These are phyloP conservation scores for Geranium rotundifolium DNA, from an alignment of 345 rosid genomes.

Conservation along the genomic window DNA sequence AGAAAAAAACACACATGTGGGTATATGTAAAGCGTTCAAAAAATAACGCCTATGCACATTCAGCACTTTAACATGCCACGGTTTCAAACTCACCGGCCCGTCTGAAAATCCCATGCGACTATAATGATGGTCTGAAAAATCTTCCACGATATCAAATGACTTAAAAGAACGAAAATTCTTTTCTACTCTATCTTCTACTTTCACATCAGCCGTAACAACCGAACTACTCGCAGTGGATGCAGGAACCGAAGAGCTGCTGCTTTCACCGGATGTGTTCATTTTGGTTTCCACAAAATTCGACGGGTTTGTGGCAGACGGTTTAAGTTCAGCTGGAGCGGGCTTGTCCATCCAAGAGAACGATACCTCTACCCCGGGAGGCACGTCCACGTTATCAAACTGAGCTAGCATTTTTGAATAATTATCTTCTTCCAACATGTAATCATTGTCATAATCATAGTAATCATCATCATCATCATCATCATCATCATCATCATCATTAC, in stretches of 20 bases:
- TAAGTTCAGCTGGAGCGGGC: constrained; percentile 7
- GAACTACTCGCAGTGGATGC: too few species aligned
- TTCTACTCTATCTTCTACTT: constrained; percentile 13
- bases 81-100: constrained; percentile 13
- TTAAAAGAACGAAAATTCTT: constrained; percentile 19
- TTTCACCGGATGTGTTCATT: constrained; percentile 11
- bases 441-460: constrained; percentile 20
- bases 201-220: constrained; percentile 18
- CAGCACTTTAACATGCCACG: constrained; percentile 5
- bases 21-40: too few species aligned
- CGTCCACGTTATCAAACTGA: constrained; percentile 41
- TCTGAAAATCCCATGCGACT: constrained; percentile 9
- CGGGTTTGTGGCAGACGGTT: constrained; percentile 7
- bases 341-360: constrained; percentile 35
- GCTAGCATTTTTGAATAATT: constrained; percentile 29
- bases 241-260: constrained; percentile 13
- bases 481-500: constrained; percentile 10
- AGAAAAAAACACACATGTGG: background rate
- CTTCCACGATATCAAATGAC: constrained; percentile 40
- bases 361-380: constrained; percentile 48
- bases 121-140: constrained; percentile 43
- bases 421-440: constrained; percentile 15
- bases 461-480: constrained; percentile 16
- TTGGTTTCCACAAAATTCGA: constrained; percentile 10
- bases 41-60: background rate